phyloP scores from a whole-genome alignment of 2,329 filamentous ascomycete genomes.

The Blastomyces gilchristii region DNA sequence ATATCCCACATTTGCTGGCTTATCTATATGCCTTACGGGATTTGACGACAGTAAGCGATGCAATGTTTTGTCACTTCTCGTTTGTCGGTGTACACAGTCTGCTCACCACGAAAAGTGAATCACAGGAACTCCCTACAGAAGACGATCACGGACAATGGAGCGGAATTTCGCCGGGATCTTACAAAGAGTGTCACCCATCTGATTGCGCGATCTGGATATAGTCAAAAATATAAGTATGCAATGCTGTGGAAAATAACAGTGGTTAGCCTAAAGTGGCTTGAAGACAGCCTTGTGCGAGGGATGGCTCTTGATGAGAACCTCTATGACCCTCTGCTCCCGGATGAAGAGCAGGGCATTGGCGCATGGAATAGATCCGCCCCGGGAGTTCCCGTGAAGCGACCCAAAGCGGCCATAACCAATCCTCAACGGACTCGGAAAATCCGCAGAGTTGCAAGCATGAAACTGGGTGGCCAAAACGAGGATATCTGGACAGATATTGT shows the following conservation, averaged over 20 bases:
- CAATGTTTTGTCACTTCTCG: background rate
- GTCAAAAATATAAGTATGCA: slow-evolving; percentile 87
- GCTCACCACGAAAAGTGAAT: background rate
- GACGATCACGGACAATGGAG: slow-evolving; percentile 59
- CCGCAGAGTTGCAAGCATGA: slow-evolving; percentile 75
- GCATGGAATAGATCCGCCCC: slow-evolving; percentile 55
- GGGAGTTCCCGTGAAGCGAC: slow-evolving; percentile 23
- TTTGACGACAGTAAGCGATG: slow-evolving; percentile 51
- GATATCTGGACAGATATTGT: slow-evolving; percentile 88
- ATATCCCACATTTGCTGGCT: slow-evolving; percentile 37
- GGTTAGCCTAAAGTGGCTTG: slow-evolving; percentile 75
- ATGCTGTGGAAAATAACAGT: slow-evolving; percentile 68
- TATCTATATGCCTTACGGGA: slow-evolving; percentile 59
- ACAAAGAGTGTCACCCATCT: slow-evolving; percentile 80
- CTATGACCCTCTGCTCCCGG: slow-evolving; percentile 65
- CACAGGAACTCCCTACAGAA: slow-evolving; percentile 62
- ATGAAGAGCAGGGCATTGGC: slow-evolving; percentile 61
- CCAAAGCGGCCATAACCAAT: slow-evolving; percentile 34
- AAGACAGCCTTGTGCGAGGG: slow-evolving; percentile 69
- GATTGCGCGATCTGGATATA: slow-evolving; percentile 65
- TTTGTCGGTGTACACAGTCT: background rate
- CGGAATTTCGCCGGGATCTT: slow-evolving; percentile 76
- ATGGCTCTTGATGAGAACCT: slow-evolving; percentile 84
- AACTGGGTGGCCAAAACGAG: slow-evolving; percentile 67
- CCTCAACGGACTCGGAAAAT: slow-evolving; percentile 64